Percentiles rank a stretch among this genome's conserved stretches.
Conservation (phyloP, 768 basidiomycete species). For the Termitomyces sp. region DNA sequence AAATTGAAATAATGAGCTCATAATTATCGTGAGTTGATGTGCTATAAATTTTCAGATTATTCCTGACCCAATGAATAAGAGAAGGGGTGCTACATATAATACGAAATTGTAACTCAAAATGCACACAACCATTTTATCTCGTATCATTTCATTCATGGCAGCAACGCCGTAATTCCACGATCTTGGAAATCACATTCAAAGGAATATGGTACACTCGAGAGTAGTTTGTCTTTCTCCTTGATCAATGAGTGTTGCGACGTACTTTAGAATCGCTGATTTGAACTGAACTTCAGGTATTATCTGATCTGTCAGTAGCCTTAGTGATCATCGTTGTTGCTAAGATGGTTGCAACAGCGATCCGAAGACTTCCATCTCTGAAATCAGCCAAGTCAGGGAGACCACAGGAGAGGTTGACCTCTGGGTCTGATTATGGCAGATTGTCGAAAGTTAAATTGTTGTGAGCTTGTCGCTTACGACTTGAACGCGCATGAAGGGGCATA, state of each 20-base stretch:
- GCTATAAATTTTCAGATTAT: not conserved
- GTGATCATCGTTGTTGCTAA: conserved; percentile 24
- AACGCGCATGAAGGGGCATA: no score
- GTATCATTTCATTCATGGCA: not conserved
- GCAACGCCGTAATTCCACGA: not conserved
- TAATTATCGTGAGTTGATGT: not conserved
- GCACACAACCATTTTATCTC: not conserved
- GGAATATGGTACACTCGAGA: not conserved
- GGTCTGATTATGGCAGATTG: not conserved
- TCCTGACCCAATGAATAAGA: not conserved
- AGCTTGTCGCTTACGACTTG: no score
- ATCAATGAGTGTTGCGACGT: not conserved
- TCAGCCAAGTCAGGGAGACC: not conserved
- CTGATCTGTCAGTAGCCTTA: conserved; percentile 18
- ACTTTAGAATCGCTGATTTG: conserved; percentile 1
- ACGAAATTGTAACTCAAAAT: not conserved
- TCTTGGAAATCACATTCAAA: not conserved
- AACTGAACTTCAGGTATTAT: conserved; percentile 12
- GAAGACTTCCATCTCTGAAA: conserved; percentile 19
- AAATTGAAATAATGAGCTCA: conserved; percentile 28
- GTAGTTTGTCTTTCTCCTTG: not conserved
- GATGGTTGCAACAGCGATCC: conserved; percentile 20
- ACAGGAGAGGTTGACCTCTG: not conserved
- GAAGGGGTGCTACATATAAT: not conserved
- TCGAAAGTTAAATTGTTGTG: not conserved